Conservation (phyloP, 345 rosid species). For the Citrus maxima region DNA sequence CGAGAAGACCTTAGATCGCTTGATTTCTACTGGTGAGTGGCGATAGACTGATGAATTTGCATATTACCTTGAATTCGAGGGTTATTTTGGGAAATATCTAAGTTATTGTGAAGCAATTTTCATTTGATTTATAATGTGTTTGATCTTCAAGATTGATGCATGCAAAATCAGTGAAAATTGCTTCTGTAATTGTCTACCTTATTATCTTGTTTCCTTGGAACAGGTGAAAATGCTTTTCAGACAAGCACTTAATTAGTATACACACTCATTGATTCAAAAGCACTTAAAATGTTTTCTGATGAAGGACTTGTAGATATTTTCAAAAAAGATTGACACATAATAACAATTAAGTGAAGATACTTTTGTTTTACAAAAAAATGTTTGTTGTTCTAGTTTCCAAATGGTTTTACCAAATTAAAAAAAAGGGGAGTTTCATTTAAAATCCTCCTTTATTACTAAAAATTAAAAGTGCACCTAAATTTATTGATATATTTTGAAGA, state of each 20-base stretch:
- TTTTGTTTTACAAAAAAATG: too few relatives aligned
- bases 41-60: background rate
- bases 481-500: too few relatives aligned
- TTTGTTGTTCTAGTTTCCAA: background rate
- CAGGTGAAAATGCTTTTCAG: background rate
- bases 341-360: too few relatives aligned
- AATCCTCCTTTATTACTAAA: too few relatives aligned
- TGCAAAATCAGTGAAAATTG: background rate
- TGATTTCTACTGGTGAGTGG: slow-evolving; percentile 81
- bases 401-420: too few relatives aligned
- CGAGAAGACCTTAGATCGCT: slow-evolving; percentile 63
- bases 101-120: background rate
- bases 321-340: background rate
- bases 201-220: too few relatives aligned
- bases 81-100: background rate
- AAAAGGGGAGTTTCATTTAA: too few relatives aligned
- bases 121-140: background rate
- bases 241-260: background rate
- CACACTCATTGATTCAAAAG: background rate
- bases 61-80: background rate
- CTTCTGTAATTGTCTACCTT: background rate
- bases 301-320: background rate
- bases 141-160: background rate
- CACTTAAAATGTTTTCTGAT: background rate
- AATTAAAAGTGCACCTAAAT: too few relatives aligned